Evolutionary conservation across 2,329 filamentous ascomycete species (phyloP).

Genomic region (Massarina eburnea): DNA sequence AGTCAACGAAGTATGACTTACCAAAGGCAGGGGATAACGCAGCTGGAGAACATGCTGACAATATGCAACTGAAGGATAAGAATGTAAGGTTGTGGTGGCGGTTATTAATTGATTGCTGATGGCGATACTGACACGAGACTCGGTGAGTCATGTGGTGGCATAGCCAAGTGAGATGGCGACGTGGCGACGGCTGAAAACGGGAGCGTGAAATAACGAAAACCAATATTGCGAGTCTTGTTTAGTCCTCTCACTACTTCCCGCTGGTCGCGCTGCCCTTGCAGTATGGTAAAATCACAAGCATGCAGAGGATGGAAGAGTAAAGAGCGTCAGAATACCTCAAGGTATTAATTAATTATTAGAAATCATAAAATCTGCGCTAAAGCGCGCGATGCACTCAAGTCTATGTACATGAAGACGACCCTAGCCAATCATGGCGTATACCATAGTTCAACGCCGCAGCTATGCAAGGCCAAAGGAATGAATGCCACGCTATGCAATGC

Average conservation of each 20-base stretch:
- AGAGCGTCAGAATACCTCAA: slow-evolving; percentile 3
- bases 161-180: background rate
- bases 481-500: slow-evolving; percentile 11
- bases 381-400: background rate
- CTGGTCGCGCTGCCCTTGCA: no score
- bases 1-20: no score
- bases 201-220: background rate
- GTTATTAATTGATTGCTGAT: no score
- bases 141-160: background rate
- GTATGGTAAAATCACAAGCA: background rate
- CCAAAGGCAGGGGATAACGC: no score
- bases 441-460: slow-evolving; percentile 20
- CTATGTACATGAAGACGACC: background rate
- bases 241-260: no score
- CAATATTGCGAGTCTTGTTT: no score
- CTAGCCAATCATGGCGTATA: background rate
- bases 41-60: no score
- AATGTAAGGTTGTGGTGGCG: no score
- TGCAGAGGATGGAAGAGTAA: background rate
- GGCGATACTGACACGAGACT: background rate
- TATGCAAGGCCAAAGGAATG: slow-evolving; percentile 26
- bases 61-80: no score
- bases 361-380: background rate
- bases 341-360: slow-evolving; percentile 1
- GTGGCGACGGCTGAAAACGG: background rate